Conservation (phyloP, 1,284 basidiomycete species). For the Microbotryum silenes-acaulis region DNA sequence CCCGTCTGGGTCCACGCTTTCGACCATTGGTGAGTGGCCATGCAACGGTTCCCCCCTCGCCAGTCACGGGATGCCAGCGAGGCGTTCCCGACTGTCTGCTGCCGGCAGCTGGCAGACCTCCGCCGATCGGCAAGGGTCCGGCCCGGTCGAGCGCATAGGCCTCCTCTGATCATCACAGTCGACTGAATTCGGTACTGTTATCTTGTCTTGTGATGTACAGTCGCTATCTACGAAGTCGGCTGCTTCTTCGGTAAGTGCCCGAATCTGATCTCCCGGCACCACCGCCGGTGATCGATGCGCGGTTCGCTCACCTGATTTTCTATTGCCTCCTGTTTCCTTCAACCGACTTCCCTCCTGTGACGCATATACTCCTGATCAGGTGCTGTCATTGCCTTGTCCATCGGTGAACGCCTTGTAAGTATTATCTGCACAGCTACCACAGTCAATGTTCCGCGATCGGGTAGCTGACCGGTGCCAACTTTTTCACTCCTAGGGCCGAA, state of each 20-base stretch:
- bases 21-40: conserved; percentile 31
- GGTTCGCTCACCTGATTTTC: too few species aligned
- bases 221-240: conserved; percentile 40
- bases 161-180: too few species aligned
- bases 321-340: too few species aligned
- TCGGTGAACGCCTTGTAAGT: conserved; percentile 36
- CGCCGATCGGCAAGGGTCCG: too few species aligned
- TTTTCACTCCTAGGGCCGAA: conserved; percentile 21
- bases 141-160: too few species aligned
- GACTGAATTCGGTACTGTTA: too few species aligned
- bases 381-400: conserved; percentile 33
- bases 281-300: too few species aligned
- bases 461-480: neutral
- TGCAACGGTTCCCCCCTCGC: neutral
- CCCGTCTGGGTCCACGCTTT: conserved; percentile 28
- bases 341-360: neutral
- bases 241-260: conserved; percentile 33
- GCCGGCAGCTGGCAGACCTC: too few species aligned
- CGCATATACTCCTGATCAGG: neutral
- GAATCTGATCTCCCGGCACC: neutral
- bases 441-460: neutral
- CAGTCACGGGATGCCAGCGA: too few species aligned
- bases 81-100: too few species aligned
- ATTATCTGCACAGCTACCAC: too few species aligned
- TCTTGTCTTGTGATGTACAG: neutral